phyloP scores from a whole-genome alignment of 2,329 filamentous ascomycete species.

The Parascedosporium putredinis region DNA sequence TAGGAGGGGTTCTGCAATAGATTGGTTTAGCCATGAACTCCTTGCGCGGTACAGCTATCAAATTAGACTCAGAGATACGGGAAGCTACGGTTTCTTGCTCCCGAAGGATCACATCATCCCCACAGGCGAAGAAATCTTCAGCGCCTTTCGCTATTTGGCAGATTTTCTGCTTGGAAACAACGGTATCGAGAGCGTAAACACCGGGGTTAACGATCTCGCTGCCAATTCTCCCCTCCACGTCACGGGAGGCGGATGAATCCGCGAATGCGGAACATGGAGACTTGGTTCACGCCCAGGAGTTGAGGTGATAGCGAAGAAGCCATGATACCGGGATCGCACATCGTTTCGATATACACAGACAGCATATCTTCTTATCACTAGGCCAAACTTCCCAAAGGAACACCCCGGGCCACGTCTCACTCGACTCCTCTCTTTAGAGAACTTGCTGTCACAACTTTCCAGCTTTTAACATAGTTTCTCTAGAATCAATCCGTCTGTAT shows the following conservation, averaged over 20 bases:
- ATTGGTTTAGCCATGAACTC: conserved; percentile 91
- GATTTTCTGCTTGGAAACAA: conserved; percentile 66
- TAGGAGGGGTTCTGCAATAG: conserved; percentile 70
- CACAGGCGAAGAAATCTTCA: conserved; percentile 77
- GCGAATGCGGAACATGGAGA: neutral
- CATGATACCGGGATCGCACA: no score
- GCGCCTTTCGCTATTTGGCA: conserved; percentile 74
- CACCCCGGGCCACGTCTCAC: no score
- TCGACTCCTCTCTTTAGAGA: no score
- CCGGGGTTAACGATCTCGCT: neutral
- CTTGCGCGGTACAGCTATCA: conserved; percentile 79
- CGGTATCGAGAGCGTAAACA: conserved; percentile 42
- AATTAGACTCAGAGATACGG: conserved; percentile 86
- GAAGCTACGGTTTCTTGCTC: conserved; percentile 86
- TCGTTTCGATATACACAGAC: no score
- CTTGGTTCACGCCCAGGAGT: neutral
- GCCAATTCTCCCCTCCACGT: no score
- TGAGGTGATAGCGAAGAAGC: no score
- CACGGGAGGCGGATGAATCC: no score
- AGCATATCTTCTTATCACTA: no score
- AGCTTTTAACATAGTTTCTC: no score
- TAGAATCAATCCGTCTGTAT: no score
- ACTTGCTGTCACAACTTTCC: no score
- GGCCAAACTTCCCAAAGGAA: no score
- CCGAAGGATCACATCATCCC: conserved; percentile 81